Base-by-base conservation (phyloP, 352 stramenopile species). In the Pythium brassicae region DNA sequence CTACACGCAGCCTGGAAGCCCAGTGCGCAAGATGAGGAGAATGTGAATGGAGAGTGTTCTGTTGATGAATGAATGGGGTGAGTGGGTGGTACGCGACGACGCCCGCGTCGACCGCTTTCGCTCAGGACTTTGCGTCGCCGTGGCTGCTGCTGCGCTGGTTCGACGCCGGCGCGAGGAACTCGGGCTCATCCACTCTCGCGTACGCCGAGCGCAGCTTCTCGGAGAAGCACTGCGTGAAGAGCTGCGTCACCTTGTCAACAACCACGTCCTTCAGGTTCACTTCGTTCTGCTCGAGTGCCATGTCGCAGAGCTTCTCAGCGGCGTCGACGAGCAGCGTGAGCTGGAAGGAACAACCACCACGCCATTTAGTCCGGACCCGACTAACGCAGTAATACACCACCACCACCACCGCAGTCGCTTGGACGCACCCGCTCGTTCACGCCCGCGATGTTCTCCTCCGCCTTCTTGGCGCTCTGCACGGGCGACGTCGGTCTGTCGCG, bases 211-310 rank as follows among this genome's bases (percentile, higher is more conserved):
- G 65, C 17, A 88, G 52, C 48, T 84, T 86, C 34, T 90, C 76
- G 10, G 77, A 83, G 62, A 92, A 93, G 58, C 80, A 93, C 27
- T 89, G 74, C 19, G 80, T 86, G 62, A 91, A 89, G 12, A 85
- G 61, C 43, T 81, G 68, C 10, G 71, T 79, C 23, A 89, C 61
- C 56, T 84, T 80, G 55, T 77, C 74, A 29, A 89, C 55, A 35
- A 91, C 69, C 3, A 87, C 69, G 47, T 89, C 74, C 62, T 93
- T 91, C 5, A 91, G 48, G 48, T 76, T 85, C 48, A 85, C 60
- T 27, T 92, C 78, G 53, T 84, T 80, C 49, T 93, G 76, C 61
- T 90, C 83, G 35, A 89, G 71, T 9, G 80, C 78, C 45, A 91
- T 62, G 51, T 91, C 83, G 46, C 78, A 89, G 48, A 91, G 69